A percentile compares a stretch with the other conserved stretches of the same genome.
Evolutionary conservation across 768 basidiomycete species (phyloP).

Genomic region (Trametes cubensis): DNA sequence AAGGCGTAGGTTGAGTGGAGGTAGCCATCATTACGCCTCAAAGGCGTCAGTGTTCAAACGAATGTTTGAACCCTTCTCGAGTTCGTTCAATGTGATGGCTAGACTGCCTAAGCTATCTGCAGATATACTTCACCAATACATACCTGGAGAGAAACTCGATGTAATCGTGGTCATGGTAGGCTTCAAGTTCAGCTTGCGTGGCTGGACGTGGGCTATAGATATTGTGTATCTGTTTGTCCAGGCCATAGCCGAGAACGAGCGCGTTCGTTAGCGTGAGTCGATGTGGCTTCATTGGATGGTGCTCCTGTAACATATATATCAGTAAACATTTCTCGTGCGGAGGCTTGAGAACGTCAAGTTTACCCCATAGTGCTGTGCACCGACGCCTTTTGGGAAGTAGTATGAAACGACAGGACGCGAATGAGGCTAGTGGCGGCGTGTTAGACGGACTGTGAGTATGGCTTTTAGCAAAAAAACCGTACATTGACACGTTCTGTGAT

Average conservation of each 20-base stretch:
- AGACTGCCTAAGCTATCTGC: no score
- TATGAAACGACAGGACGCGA: constrained; percentile 92
- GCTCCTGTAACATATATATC: constrained; percentile 63
- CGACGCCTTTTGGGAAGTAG: constrained; percentile 92
- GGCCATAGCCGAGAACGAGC: constrained; percentile 92
- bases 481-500: constrained; percentile 82
- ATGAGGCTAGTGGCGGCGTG: constrained; percentile 53
- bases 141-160: constrained; percentile 93
- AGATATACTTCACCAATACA: constrained; percentile 26
- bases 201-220: constrained; percentile 89
- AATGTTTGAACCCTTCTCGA: no score
- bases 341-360: constrained; percentile 28
- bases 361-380: constrained; percentile 96
- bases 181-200: constrained; percentile 85
- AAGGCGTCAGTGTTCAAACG: no score
- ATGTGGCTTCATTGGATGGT: constrained; percentile 99
- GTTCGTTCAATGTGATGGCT: no score
- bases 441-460: background rate
- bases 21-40: no score
- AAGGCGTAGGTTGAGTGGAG: no score
- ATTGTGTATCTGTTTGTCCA: constrained; percentile 93
- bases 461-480: constrained; percentile 35
- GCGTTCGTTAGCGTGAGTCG: constrained; percentile 95
- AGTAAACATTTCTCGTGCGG: background rate
- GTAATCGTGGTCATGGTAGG: constrained; percentile 94